These are phyloP conservation scores for Colletotrichum sp. DNA, from an alignment of 2,329 filamentous ascomycete genomes.

Conservation along the genomic window DNA sequence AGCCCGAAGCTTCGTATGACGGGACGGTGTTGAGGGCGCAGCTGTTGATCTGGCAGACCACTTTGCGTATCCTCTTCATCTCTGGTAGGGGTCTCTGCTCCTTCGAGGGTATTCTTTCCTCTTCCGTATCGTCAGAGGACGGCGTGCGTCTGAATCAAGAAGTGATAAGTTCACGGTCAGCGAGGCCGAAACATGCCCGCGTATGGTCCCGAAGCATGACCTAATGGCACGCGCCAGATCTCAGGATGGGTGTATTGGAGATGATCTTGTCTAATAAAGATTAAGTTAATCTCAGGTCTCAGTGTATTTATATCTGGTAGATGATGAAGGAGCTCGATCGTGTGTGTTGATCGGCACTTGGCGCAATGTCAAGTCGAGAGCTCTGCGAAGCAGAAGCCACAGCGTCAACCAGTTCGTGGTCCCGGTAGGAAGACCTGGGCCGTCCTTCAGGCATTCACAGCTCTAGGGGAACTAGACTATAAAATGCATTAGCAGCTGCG, in stretches of 20 bases:
- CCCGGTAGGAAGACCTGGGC: fast-evolving
- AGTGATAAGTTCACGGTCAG: background rate
- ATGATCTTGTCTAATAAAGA: background rate
- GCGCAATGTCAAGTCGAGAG: background rate
- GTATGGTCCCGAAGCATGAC: background rate
- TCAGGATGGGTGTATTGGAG: fast-evolving
- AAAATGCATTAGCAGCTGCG: fast-evolving
- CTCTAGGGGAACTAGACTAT: background rate
- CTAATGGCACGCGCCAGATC: too few species aligned
- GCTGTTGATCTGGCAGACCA: background rate
- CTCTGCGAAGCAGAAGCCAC: background rate
- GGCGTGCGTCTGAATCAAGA: too few species aligned
- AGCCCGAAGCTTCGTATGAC: background rate
- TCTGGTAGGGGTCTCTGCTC: background rate
- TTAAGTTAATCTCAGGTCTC: fast-evolving
- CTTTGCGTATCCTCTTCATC: background rate
- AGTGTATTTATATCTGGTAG: background rate
- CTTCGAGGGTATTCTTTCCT: background rate
- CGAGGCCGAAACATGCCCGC: fast-evolving
- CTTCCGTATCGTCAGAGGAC: background rate
- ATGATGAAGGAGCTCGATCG: fast-evolving
- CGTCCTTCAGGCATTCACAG: background rate
- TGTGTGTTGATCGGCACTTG: fast-evolving
- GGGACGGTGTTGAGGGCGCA: background rate
- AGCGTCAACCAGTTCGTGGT: fast-evolving